Evolutionary conservation across 2,329 filamentous ascomycete species (phyloP).

Genomic region (Diaporthe amygdali): DNA sequence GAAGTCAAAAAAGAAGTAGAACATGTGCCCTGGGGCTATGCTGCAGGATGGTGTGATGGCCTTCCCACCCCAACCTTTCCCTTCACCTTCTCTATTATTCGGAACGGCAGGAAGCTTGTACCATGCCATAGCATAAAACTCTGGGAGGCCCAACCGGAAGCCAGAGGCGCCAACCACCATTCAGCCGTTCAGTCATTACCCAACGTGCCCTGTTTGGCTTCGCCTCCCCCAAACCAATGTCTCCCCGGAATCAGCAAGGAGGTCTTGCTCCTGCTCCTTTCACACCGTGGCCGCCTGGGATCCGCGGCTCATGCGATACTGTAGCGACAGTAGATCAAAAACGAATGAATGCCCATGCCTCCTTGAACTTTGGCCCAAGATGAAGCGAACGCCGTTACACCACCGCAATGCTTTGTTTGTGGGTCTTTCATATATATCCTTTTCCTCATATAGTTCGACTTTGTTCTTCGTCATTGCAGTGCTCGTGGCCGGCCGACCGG

Average conservation of each 20-base stretch:
- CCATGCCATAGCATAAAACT: neutral
- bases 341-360: constrained; percentile 6
- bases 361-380: neutral
- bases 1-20: constrained; percentile 2
- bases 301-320: neutral
- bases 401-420: constrained; percentile 18
- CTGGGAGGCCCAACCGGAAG: neutral
- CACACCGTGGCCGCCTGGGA: too few species aligned
- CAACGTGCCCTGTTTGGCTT: neutral
- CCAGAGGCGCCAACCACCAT: neutral
- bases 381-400: constrained; percentile 14
- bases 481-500: neutral
- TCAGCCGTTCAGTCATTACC: neutral
- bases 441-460: neutral
- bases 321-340: constrained; percentile 11
- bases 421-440: constrained; percentile 13
- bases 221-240: neutral
- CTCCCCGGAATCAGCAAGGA: neutral
- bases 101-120: neutral
- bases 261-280: neutral
- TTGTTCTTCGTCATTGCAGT: neutral
- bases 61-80: neutral
- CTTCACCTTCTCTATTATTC: neutral
- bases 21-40: neutral
- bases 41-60: neutral